Evolutionary conservation across 2,329 filamentous ascomycete species (phyloP).

Genomic region (Neopestalotiopsis clavispora): DNA sequence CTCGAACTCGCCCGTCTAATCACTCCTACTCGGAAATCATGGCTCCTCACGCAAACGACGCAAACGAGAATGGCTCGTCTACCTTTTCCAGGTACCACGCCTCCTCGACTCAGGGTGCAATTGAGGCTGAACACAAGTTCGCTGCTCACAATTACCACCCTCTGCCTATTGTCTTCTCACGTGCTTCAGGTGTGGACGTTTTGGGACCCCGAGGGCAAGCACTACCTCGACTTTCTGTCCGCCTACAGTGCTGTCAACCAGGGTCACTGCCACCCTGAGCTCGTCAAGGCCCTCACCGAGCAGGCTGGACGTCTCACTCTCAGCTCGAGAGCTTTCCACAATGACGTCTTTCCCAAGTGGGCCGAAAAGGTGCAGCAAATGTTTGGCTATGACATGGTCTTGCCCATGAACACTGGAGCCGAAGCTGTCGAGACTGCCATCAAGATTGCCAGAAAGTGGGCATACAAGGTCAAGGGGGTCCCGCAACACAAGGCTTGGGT

Average conservation of each 20-base stretch:
- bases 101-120: slow-evolving; percentile 78
- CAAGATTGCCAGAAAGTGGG: slow-evolving; percentile 97
- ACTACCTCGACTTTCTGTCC: slow-evolving; percentile 97
- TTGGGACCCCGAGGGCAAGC: slow-evolving; percentile 94
- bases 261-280: slow-evolving; percentile 95
- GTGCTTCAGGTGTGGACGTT: slow-evolving; percentile 82
- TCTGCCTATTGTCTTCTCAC: slow-evolving; percentile 89
- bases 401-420: slow-evolving; percentile 98
- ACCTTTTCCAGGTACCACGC: slow-evolving; percentile 66
- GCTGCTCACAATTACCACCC: slow-evolving; percentile 99
- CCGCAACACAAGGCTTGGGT: slow-evolving; percentile 82
- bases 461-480: slow-evolving; percentile 94
- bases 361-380: slow-evolving; percentile 87
- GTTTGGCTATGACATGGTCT: slow-evolving; percentile 96
- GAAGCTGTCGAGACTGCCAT: slow-evolving; percentile 96
- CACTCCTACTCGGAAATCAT: slow-evolving; percentile 40
- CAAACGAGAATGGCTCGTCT: slow-evolving; percentile 39
- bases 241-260: slow-evolving; percentile 98
- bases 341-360: slow-evolving; percentile 96
- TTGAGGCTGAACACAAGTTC: slow-evolving; percentile 78
- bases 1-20: slow-evolving; percentile 3
- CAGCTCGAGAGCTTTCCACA: slow-evolving; percentile 95
- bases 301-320: slow-evolving; percentile 90
- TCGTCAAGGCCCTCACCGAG: slow-evolving; percentile 86
- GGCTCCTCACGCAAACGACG: slow-evolving; percentile 63